Evolutionary conservation across 805 yeast genomes (phyloP).

Genomic region (Starmerella khaoyaiensis): DNA sequence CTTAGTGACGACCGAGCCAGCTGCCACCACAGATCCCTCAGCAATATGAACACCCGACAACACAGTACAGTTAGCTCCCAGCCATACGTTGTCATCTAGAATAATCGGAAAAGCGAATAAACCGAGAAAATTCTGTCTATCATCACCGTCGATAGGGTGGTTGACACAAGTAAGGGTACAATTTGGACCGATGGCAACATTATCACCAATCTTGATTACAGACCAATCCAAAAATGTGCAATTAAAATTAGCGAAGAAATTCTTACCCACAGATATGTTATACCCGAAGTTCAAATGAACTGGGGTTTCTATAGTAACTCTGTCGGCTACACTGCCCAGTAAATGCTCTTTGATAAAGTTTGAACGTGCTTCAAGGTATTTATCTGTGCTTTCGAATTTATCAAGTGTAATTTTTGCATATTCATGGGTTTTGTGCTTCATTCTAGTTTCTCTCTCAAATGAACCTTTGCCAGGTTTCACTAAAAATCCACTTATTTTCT

Average conservation of each 20-base stretch:
- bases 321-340: constrained; percentile 38
- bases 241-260: constrained; percentile 45
- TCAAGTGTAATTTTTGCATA: constrained; percentile 23
- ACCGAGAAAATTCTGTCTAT: constrained; percentile 30
- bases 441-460: constrained; percentile 23
- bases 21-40: constrained; percentile 47
- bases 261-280: constrained; percentile 45
- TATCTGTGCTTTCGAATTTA: constrained; percentile 19
- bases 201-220: constrained; percentile 45
- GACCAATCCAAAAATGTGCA: constrained; percentile 45
- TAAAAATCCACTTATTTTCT: constrained; percentile 41
- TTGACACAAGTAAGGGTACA: constrained; percentile 48
- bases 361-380: constrained; percentile 29
- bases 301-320: constrained; percentile 39
- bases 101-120: constrained; percentile 47
- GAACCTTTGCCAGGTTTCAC: constrained; percentile 30
- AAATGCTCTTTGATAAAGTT: constrained; percentile 28
- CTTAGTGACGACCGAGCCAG: constrained; percentile 51
- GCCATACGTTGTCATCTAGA: constrained; percentile 56
- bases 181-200: constrained; percentile 50
- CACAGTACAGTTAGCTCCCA: constrained; percentile 42
- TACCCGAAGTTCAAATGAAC: constrained; percentile 56
- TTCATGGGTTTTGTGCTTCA: constrained; percentile 26
- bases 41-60: constrained; percentile 57
- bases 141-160: constrained; percentile 43